Evolutionary conservation across 2,329 filamentous ascomycete genomes (phyloP).

Genomic region (Chrysoporthe austroafricana): DNA sequence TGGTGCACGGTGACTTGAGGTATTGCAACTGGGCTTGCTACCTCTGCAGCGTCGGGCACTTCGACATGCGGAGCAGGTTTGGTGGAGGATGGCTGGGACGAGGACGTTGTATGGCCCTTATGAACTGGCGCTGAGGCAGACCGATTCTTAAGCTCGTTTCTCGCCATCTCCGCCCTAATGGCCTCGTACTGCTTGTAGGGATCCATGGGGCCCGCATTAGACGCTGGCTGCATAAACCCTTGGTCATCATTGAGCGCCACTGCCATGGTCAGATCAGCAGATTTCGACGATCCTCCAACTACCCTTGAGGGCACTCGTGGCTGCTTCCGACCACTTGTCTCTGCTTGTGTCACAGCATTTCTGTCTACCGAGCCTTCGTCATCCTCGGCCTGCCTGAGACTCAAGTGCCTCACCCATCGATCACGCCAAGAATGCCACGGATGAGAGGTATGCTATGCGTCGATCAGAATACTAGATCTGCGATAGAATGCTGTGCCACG

Average conservation of each 20-base stretch:
- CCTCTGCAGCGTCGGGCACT: not conserved
- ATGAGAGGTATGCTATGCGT: constrained; percentile 39
- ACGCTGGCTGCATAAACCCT: not conserved
- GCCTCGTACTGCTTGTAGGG: constrained; percentile 23
- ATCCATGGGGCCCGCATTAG: constrained; percentile 9
- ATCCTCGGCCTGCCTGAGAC: constrained; percentile 26
- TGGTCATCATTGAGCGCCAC: constrained; percentile 8
- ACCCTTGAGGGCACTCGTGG: not conserved
- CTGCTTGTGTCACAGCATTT: constrained; percentile 17
- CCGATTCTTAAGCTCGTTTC: constrained; percentile 4
- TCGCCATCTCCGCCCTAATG: constrained; percentile 24
- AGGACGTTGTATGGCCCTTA: not conserved
- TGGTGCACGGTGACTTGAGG: not conserved
- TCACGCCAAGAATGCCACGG: constrained; percentile 38
- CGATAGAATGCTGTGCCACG: not conserved
- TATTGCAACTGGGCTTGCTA: not conserved
- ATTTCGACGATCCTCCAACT: not conserved
- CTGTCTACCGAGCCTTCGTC: constrained; percentile 20
- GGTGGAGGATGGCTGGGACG: not conserved
- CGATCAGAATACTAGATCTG: not conserved
- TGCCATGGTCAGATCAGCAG: not conserved
- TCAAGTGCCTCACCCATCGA: constrained; percentile 37
- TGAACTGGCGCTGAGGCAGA: constrained; percentile 21
- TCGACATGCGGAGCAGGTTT: not conserved
- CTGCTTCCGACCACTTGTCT: not conserved